A percentile compares a stretch with the other conserved stretches of the same genome.
Evolutionary conservation across 495 filamentous ascomycete genomes (phyloP).

Genomic region (Penicillium cinerascens): DNA sequence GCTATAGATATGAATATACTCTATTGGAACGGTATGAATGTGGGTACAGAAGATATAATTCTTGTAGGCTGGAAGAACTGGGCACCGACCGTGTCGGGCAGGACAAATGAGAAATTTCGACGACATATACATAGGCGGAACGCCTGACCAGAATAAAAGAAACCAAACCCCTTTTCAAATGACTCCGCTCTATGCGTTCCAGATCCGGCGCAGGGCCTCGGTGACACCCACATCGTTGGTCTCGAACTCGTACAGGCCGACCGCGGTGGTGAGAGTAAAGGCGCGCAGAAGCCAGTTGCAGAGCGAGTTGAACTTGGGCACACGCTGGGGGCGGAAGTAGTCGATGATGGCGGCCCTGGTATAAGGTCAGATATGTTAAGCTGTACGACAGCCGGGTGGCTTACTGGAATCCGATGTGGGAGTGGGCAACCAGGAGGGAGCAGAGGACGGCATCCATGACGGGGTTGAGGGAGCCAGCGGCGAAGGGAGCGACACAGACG

Average conservation of each 20-base stretch:
- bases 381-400: constrained; percentile 13
- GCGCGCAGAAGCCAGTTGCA: constrained; percentile 75
- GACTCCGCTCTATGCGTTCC: constrained; percentile 58
- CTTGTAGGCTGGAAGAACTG: background rate
- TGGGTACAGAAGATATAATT: constrained; percentile 12
- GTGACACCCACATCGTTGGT: constrained; percentile 97
- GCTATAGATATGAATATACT: background rate
- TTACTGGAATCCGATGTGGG: constrained; percentile 89
- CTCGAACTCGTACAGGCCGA: constrained; percentile 97
- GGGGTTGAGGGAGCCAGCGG: constrained; percentile 85
- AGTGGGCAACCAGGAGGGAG: constrained; percentile 81
- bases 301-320: constrained; percentile 60
- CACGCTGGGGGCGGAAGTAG: constrained; percentile 73
- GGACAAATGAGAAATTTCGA: constrained; percentile 24
- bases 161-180: constrained; percentile 28
- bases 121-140: constrained; percentile 42
- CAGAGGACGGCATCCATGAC: constrained; percentile 81
- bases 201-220: constrained; percentile 80
- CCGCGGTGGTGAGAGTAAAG: constrained; percentile 72
- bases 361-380: constrained; percentile 10
- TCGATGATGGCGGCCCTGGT: constrained; percentile 74
- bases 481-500: constrained; percentile 86
- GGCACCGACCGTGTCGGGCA: constrained; percentile 24
- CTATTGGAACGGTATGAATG: background rate
- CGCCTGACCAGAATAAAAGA: constrained; percentile 32